A percentile compares a stretch with the other conserved stretches of the same genome.
phyloP scores from a whole-genome alignment of 345 rosid species.

The Litchi chinensis region DNA sequence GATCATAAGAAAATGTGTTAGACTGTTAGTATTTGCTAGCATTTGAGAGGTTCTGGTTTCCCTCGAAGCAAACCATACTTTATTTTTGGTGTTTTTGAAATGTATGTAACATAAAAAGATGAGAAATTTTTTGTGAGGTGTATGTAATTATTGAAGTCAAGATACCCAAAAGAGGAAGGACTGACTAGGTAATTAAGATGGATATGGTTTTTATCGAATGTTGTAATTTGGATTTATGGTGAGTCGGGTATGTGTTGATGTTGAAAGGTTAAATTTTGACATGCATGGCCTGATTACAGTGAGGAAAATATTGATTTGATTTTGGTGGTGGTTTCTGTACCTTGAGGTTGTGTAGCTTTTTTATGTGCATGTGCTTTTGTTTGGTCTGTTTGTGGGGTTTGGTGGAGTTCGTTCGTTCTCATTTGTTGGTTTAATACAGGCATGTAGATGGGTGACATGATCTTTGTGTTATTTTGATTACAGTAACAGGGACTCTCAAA shows the following conservation, averaged over 20 bases:
- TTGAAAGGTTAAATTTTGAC: not conserved
- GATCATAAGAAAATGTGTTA: too few relatives aligned
- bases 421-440: not conserved
- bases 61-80: too few relatives aligned
- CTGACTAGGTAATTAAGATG: too few relatives aligned
- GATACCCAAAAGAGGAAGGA: not conserved
- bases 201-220: too few relatives aligned
- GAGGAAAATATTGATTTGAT: not conserved
- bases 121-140: not conserved
- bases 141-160: not conserved
- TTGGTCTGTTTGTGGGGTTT: not conserved
- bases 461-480: slow-evolving; percentile 11
- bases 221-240: not conserved
- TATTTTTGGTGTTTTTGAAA: too few relatives aligned
- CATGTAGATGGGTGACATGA: not conserved
- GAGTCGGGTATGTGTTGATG: not conserved
- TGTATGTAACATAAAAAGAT: too few relatives aligned
- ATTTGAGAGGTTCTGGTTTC: too few relatives aligned
- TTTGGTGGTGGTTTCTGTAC: not conserved
- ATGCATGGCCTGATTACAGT: not conserved
- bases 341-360: not conserved
- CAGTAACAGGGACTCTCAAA: slow-evolving; percentile 93
- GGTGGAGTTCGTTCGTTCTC: not conserved
- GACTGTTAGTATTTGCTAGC: too few relatives aligned
- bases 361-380: not conserved